Percentiles rank a stretch among this genome's conserved stretches.
Evolutionary conservation across 352 stramenopile species (phyloP).

Genomic region (Phytophthora vignae): DNA sequence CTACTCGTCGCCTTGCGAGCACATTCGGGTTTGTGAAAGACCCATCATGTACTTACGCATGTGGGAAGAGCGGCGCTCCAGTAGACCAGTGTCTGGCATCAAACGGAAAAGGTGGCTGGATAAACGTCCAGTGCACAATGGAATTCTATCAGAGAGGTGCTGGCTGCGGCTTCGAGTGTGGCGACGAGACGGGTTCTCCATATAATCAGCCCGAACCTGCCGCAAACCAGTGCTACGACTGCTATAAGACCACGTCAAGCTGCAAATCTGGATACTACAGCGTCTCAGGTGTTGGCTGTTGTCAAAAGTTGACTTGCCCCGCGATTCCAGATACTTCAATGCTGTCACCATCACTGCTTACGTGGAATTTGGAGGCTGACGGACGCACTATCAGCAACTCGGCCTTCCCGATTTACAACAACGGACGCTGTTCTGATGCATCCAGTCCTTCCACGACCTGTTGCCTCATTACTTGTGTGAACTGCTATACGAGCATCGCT

Average conservation of each 20-base stretch:
- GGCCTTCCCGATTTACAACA: slow-evolving; percentile 1
- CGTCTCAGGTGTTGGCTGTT: neutral
- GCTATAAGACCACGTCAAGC: neutral
- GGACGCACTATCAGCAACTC: neutral
- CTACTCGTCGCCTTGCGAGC: neutral
- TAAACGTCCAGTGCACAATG: neutral
- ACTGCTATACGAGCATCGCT: neutral
- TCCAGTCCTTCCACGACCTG: neutral
- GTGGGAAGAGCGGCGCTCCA: neutral
- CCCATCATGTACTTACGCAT: neutral
- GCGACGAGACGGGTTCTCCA: neutral
- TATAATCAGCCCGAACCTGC: neutral
- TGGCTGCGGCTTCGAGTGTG: neutral
- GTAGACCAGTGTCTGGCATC: neutral
- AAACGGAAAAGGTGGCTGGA: neutral
- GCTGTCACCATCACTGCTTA: neutral
- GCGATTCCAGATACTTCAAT: neutral
- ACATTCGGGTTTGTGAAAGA: slow-evolving; percentile 1
- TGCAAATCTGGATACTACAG: neutral
- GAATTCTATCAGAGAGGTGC: neutral
- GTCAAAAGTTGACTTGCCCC: neutral
- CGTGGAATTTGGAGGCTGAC: neutral
- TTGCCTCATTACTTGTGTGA: neutral
- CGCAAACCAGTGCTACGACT: slow-evolving; percentile 5
- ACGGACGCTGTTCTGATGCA: neutral